These are phyloP conservation scores for Aspergillus sp. DNA, from an alignment of 2,329 filamentous ascomycete genomes.

Conservation along the genomic window DNA sequence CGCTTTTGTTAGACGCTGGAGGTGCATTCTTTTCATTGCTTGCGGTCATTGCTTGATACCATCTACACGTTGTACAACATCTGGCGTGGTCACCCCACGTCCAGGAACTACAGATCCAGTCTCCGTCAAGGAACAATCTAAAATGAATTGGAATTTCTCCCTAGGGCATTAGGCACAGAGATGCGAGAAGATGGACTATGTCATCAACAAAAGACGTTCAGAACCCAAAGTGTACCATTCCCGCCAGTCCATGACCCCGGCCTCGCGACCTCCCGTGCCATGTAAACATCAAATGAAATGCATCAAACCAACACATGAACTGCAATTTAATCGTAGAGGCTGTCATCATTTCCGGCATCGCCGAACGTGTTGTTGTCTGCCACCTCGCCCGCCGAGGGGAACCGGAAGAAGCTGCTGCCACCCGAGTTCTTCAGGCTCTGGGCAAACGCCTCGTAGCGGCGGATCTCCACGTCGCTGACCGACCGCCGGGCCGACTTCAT, in stretches of 20 bases:
- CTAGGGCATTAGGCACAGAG: constrained; percentile 29
- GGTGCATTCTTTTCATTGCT: constrained; percentile 2
- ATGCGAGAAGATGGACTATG: constrained; percentile 11
- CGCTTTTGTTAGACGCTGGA: background rate
- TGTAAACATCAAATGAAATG: constrained; percentile 44
- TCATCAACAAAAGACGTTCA: constrained; percentile 19
- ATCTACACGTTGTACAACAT: constrained; percentile 11
- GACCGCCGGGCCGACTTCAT: constrained; percentile 94
- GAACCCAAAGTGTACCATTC: constrained; percentile 16
- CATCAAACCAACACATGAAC: constrained; percentile 23
- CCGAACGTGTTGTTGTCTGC: constrained; percentile 64
- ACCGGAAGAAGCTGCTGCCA: constrained; percentile 96
- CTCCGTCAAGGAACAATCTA: background rate
- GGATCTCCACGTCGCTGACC: constrained; percentile 94
- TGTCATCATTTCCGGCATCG: constrained; percentile 88
- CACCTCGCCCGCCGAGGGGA: constrained; percentile 66
- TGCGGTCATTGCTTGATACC: constrained; percentile 9
- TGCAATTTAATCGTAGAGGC: constrained; percentile 81
- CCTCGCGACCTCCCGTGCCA: constrained; percentile 22
- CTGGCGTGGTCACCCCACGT: background rate
- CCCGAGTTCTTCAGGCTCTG: constrained; percentile 99
- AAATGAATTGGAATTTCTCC: constrained; percentile 2
- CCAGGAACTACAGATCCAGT: background rate
- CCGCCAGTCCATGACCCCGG: constrained; percentile 17
- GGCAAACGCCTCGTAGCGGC: constrained; percentile 95